Conservation (phyloP, 2,329 filamentous ascomycete species). For the Aphanoascus verrucosus region DNA sequence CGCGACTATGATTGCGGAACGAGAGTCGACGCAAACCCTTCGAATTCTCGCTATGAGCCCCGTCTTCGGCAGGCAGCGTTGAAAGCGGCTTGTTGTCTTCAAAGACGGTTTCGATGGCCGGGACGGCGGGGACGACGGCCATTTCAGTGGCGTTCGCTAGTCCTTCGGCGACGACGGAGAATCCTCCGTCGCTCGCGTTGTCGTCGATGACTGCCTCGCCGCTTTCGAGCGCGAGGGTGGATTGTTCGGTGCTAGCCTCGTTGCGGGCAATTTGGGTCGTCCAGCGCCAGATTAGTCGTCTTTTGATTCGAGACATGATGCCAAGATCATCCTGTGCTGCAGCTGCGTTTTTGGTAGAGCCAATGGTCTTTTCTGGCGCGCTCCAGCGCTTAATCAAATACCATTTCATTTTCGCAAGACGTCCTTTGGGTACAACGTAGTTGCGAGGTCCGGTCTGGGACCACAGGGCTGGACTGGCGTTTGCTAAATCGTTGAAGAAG, state of each 20-base stretch:
- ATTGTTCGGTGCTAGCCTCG: not conserved
- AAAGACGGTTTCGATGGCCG: conserved; percentile 10
- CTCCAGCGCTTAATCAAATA: conserved; percentile 40
- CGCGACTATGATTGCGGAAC: conserved; percentile 10
- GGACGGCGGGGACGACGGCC: conserved; percentile 15
- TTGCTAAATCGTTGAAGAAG: conserved; percentile 40
- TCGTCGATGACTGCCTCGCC: conserved; percentile 12
- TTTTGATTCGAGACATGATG: conserved; percentile 30
- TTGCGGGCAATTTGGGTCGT: conserved; percentile 24
- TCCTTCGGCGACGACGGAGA: conserved; percentile 17
- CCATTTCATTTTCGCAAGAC: conserved; percentile 38
- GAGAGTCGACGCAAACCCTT: conserved; percentile 8
- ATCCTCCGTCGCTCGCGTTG: conserved; percentile 9
- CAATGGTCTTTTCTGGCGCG: conserved; percentile 32
- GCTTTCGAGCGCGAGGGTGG: conserved; percentile 14
- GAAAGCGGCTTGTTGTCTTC: conserved; percentile 7
- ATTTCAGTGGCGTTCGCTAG: conserved; percentile 18
- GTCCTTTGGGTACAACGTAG: conserved; percentile 32
- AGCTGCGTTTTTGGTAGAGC: conserved; percentile 12
- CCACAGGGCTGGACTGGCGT: conserved; percentile 40
- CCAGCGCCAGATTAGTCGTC: conserved; percentile 33
- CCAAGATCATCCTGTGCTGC: conserved; percentile 32
- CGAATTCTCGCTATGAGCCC: not conserved
- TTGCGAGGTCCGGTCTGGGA: conserved; percentile 37
- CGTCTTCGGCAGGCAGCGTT: conserved; percentile 5